Conservation (phyloP, 2,329 filamentous ascomycete genomes). For the Exutisphaerella laricina region DNA sequence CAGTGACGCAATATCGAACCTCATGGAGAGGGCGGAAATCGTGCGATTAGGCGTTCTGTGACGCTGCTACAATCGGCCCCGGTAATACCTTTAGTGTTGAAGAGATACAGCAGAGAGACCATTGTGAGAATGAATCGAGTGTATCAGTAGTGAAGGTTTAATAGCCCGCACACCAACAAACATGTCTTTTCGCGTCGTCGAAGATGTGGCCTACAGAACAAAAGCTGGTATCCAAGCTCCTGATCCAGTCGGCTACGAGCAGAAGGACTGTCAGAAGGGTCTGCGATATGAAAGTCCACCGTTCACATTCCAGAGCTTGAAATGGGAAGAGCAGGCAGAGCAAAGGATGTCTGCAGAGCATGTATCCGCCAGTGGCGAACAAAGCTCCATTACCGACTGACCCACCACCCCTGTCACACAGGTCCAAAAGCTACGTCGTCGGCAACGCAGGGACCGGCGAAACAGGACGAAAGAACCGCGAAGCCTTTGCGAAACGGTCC, state of each 20-base stretch:
- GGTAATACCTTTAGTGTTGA: too few species aligned
- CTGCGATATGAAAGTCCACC: slow-evolving; percentile 31
- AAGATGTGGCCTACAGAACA: slow-evolving; percentile 2
- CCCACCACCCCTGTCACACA: neutral
- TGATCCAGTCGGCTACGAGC: slow-evolving; percentile 26
- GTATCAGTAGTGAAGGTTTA: too few species aligned
- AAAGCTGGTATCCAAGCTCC: slow-evolving; percentile 1
- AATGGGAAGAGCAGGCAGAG: slow-evolving; percentile 29
- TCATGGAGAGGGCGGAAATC: too few species aligned
- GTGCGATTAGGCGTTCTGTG: too few species aligned
- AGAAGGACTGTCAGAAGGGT: slow-evolving; percentile 30
- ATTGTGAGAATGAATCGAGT: too few species aligned
- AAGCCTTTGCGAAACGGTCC: slow-evolving; percentile 13
- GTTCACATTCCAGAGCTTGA: slow-evolving; percentile 31
- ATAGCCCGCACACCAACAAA: too few species aligned
- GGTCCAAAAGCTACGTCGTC: slow-evolving; percentile 29
- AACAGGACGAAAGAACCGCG: slow-evolving; percentile 26
- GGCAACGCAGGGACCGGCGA: slow-evolving; percentile 32
- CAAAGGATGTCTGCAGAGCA: slow-evolving; percentile 25
- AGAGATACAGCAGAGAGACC: too few species aligned
- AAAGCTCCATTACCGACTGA: neutral
- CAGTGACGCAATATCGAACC: too few species aligned
- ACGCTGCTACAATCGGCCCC: too few species aligned
- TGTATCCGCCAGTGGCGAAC: neutral
- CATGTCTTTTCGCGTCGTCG: slow-evolving; percentile 1